phyloP scores from a whole-genome alignment of 192 early-diverging fungal genomes.

The Gaertneriomyces semiglobifer region DNA sequence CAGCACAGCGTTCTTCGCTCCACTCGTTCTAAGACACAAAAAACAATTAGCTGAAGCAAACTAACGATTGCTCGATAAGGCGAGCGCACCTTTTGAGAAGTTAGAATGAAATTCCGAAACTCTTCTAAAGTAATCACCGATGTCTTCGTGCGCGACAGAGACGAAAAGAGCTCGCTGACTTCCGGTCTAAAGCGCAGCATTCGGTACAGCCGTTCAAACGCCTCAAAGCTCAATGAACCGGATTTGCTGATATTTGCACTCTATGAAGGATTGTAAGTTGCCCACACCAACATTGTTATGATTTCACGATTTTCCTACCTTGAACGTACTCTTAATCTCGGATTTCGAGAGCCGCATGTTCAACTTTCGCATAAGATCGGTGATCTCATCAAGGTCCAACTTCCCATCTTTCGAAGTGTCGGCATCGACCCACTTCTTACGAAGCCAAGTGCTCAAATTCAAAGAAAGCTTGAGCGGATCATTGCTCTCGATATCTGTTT shows the following conservation, averaged over 20 bases:
- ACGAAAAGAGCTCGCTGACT: constrained; percentile 53
- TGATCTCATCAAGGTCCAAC: constrained; percentile 49
- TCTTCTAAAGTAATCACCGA: constrained; percentile 46
- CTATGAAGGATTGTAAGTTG: constrained; percentile 19
- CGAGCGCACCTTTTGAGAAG: constrained; percentile 55
- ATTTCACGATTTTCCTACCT: constrained; percentile 29
- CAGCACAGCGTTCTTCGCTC: constrained; percentile 46
- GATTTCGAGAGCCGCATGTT: constrained; percentile 63
- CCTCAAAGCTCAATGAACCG: constrained; percentile 49
- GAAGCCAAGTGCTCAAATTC: constrained; percentile 38
- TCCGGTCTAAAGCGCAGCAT: constrained; percentile 59
- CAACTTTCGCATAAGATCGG: constrained; percentile 46
- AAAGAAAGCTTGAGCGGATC: constrained; percentile 18
- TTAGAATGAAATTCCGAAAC: constrained; percentile 53
- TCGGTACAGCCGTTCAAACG: constrained; percentile 63
- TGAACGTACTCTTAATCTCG: constrained; percentile 59
- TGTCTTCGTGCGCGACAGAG: constrained; percentile 31
- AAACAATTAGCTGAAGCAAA: neutral
- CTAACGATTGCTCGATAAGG: neutral
- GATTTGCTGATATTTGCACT: constrained; percentile 52
- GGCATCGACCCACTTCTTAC: constrained; percentile 42
- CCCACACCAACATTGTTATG: neutral
- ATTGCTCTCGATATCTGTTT: constrained; percentile 27
- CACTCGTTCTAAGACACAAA: constrained; percentile 30
- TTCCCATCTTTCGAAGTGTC: constrained; percentile 28